phyloP scores from a whole-genome alignment of 805 yeast species.

The Candida endomychidarum region DNA sequence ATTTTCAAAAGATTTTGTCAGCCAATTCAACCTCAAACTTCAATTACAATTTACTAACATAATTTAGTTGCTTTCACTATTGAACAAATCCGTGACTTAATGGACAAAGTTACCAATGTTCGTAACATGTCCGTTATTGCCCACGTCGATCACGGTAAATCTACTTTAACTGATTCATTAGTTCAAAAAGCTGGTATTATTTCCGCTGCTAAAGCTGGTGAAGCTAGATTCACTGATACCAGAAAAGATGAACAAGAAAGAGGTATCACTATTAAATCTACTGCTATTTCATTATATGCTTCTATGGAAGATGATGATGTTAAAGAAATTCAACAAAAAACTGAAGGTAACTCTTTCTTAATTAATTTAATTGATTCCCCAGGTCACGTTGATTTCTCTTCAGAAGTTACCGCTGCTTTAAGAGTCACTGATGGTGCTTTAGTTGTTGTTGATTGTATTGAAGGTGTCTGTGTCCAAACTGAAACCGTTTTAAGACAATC shows the following conservation, averaged over 20 bases:
- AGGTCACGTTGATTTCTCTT: conserved; percentile 99
- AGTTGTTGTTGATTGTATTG: conserved; percentile 98
- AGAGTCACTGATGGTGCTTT: conserved; percentile 99
- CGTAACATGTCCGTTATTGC: conserved; percentile 99
- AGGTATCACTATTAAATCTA: conserved; percentile 99
- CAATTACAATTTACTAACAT: conserved; percentile 25
- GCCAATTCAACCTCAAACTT: neutral
- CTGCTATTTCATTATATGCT: conserved; percentile 95
- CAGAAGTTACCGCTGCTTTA: conserved; percentile 99
- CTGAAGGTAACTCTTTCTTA: conserved; percentile 91
- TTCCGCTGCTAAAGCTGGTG: conserved; percentile 99
- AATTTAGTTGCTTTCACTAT: conserved; percentile 49
- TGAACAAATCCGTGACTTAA: conserved; percentile 94
- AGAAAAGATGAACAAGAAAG: conserved; percentile 99
- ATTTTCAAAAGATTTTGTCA: conserved; percentile 2
- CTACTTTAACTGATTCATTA: conserved; percentile 98
- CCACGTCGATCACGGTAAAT: conserved; percentile 99
- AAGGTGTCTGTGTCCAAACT: conserved; percentile 99
- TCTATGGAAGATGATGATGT: conserved; percentile 83
- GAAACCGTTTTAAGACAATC: conserved; percentile 99
- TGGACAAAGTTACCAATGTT: conserved; percentile 99
- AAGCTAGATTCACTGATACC: conserved; percentile 99
- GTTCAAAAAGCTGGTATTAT: conserved; percentile 99
- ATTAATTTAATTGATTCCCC: conserved; percentile 99
- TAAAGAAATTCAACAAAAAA: conserved; percentile 88